Base-by-base conservation (phyloP, 768 basidiomycete genomes). In the Pleurotus platypus region DNA sequence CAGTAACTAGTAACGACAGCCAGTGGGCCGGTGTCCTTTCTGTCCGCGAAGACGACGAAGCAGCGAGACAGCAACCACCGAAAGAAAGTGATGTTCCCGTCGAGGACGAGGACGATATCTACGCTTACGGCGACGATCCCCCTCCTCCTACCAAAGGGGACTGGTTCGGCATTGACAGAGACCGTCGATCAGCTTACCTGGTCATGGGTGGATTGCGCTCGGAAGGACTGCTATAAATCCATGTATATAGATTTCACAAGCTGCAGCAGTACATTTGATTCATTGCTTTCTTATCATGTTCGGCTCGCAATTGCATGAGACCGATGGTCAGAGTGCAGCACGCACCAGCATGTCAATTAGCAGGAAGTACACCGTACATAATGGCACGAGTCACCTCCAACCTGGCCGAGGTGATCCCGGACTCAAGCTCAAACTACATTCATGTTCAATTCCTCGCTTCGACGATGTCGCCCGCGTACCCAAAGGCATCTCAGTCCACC, bases 11-110 rank as follows among this genome's bases (percentile, higher is more conserved):
- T 58, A 87, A 84, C 51, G 87, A 90, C 55, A 76, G 81, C 1
- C 86, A 90, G 61, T 92, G 89, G 90, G 86, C 89, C 53, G 91
- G 92, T 61, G 84, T 90, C 1, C 72, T 91, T 24, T 90, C 85
- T 83, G 84, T 87, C 60, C 76, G 84, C 13, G 89, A 89, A 66
- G 85, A 86, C 57, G 84, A 84, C 50, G 79, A 80, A 54, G 69
- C 63, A 45, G 63, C 61, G 48, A 70, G 63, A 43, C 58, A 62
- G 48, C 67, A 67, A 15, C 58, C 53, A 49, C 67, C 67, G 43
- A 66, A 58, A 49, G 30, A 35, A 35, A 35, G 9, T 35, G 30
- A 35, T 11, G 30, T 11, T 11, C 30, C 30, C 30, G 57, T 61
- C 13, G 63, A 67, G 6, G 22, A 55, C 3, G 65, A 67, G 3